Evolutionary conservation across 202 grass and related monocot species (phyloP).

Genomic region (Panicum virgatum): DNA sequence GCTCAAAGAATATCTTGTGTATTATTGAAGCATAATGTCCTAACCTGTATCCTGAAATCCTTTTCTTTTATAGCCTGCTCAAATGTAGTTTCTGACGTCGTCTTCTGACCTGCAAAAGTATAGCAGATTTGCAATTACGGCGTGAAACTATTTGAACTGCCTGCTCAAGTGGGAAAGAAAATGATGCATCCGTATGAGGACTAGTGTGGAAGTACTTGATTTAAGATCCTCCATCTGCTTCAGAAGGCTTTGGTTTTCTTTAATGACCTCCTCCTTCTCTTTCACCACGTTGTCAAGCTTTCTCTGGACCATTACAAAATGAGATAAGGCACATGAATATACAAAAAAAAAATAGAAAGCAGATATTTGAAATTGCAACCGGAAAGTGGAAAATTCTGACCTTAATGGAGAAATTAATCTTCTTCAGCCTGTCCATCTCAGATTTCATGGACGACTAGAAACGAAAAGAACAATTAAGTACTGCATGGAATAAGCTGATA

Average conservation of each 20-base stretch:
- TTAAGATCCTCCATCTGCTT: slow-evolving; percentile 96
- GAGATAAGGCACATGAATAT: not conserved
- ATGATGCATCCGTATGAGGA: not conserved
- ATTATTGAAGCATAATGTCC: slow-evolving; percentile 18
- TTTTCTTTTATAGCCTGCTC: slow-evolving; percentile 81
- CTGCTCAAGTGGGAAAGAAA: not conserved
- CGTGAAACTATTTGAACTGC: not conserved
- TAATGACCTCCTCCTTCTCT: slow-evolving; percentile 65
- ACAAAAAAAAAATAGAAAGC: slow-evolving; percentile 18
- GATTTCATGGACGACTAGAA: slow-evolving; percentile 59
- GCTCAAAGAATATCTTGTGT: slow-evolving; percentile 9
- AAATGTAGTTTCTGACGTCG: slow-evolving; percentile 45
- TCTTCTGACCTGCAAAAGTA: slow-evolving; percentile 70
- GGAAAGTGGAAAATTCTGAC: slow-evolving; percentile 44
- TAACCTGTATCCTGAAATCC: slow-evolving; percentile 93
- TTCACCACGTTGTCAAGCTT: slow-evolving; percentile 49
- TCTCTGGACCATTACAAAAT: slow-evolving; percentile 55
- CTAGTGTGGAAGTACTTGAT: slow-evolving; percentile 66
- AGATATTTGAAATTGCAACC: not conserved
- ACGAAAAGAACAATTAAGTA: slow-evolving; percentile 14
- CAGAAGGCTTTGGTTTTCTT: slow-evolving; percentile 69
- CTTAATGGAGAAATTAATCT: slow-evolving; percentile 33
- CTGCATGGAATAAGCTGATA: not conserved
- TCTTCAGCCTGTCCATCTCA: slow-evolving; percentile 72
- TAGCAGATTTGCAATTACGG: slow-evolving; percentile 41